These are phyloP conservation scores for Lactarius pseudohatsudake DNA, from an alignment of 768 basidiomycete species.

Conservation along the genomic window DNA sequence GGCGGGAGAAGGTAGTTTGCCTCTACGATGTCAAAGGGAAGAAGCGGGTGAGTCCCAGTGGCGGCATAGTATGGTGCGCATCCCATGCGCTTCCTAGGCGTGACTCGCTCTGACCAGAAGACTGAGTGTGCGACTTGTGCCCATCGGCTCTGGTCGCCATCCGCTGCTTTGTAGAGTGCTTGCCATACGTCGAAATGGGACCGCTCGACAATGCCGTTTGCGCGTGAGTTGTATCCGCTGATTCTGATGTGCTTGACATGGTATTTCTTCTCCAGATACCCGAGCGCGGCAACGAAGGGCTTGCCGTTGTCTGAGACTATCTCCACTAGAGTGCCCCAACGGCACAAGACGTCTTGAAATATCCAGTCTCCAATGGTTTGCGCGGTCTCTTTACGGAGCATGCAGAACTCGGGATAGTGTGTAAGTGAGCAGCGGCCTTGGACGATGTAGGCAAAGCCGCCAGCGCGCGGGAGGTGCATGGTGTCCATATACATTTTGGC, in stretches of 20 bases:
- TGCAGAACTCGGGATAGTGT: slow-evolving; percentile 36
- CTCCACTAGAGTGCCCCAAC: slow-evolving; percentile 41
- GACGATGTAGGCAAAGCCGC: slow-evolving; percentile 38
- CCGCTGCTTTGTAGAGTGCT: too few relatives aligned
- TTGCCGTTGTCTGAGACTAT: slow-evolving; percentile 47
- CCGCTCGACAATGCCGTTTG: too few relatives aligned
- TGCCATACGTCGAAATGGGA: too few relatives aligned
- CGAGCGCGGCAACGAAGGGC: slow-evolving; percentile 33
- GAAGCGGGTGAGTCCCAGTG: too few relatives aligned
- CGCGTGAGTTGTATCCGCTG: slow-evolving; percentile 41
- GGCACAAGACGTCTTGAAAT: slow-evolving; percentile 39
- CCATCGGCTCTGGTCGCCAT: too few relatives aligned
- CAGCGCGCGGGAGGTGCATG: slow-evolving; percentile 41
- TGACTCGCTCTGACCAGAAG: too few relatives aligned
- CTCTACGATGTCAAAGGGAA: too few relatives aligned
- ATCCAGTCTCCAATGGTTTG: slow-evolving; percentile 36
- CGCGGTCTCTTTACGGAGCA: slow-evolving; percentile 35
- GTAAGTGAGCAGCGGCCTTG: slow-evolving; percentile 40
- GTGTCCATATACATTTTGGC: slow-evolving; percentile 42
- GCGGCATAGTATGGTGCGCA: too few relatives aligned
- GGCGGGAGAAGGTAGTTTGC: too few relatives aligned
- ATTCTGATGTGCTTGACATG: slow-evolving; percentile 42
- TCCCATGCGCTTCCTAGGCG: too few relatives aligned
- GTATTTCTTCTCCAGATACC: slow-evolving; percentile 33
- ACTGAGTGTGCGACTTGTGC: too few relatives aligned